Evolutionary conservation across 2,329 filamentous ascomycete species (phyloP), one percentile per base, ranked within the genome.

Genomic region (Didymella pinodella): DNA sequence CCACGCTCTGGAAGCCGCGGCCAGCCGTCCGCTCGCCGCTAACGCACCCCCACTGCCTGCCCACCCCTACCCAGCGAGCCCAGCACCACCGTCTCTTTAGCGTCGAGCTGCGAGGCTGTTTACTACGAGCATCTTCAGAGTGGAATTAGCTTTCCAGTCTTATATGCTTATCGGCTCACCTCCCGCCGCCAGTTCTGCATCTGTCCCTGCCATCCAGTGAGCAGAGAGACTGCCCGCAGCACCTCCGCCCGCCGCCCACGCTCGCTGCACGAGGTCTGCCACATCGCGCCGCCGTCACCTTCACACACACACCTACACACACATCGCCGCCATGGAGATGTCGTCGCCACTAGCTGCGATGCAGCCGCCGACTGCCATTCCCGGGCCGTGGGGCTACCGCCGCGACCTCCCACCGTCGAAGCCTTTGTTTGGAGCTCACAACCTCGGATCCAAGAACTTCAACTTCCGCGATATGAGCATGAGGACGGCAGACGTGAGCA

Each of bases 321-420:
- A 91, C 96, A 80, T 88, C 89, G 59, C 96, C 93, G 57, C 53
- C 59, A 97, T 98, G 92, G 93, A 97, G 80, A 89, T 91, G 65
- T 97, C 94, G 44, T 98, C 95, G 71, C 95, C 95, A 46, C 82
- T 98, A 75, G 94, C 94, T 78, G 93, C 94, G 57, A 91, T 98
- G 89, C 92, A 93, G 82, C 92, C 89, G 57, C 83, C 84, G 44
- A 51, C 56, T 32, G 84, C 86, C 79, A 80, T 85, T 79, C 82
- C 86, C 68, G 84, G 88, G 68, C 77, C 84, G 72, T 87, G 93
- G 86, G 88, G 81, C 54, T 86, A 84, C 74, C 79, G 81, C 67
- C 78, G 82, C 60, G 85, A 88, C 69, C 76, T 84, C 61, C 79
- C 84, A 11, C 74, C 80, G n/a, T 82, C 82, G 50, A 85, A 81